phyloP scores from a whole-genome alignment of 2,329 filamentous ascomycete species.

The Huntiella omanensis region DNA sequence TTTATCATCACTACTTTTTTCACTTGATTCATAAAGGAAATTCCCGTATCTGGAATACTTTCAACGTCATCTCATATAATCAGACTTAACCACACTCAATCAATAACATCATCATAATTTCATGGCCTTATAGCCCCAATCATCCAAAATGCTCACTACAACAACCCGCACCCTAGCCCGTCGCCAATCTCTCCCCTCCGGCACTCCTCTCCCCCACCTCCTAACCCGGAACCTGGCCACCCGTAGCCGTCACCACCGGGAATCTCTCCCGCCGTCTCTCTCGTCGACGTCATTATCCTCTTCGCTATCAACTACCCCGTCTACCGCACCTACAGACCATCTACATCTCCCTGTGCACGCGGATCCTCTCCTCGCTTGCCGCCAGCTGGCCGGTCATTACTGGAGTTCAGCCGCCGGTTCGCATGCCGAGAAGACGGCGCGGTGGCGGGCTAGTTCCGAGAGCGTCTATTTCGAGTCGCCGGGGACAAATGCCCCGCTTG shows the following conservation, averaged over 20 bases:
- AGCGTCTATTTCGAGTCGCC: slow-evolving; percentile 9
- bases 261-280: too few species aligned
- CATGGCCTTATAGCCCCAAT: too few species aligned
- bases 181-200: slow-evolving; percentile 10
- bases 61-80: too few species aligned
- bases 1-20: too few species aligned
- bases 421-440: slow-evolving; percentile 8
- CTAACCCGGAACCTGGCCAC: slow-evolving; percentile 9
- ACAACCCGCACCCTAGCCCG: slow-evolving; percentile 8
- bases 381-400: slow-evolving; percentile 11
- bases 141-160: slow-evolving; percentile 8
- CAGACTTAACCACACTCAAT: too few species aligned
- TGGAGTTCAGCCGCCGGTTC: slow-evolving; percentile 10
- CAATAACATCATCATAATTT: too few species aligned
- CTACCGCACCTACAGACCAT: slow-evolving; percentile 7
- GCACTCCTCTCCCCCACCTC: slow-evolving; percentile 4
- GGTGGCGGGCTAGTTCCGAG: slow-evolving; percentile 11
- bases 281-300: not conserved
- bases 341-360: slow-evolving; percentile 10
- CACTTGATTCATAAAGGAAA: too few species aligned
- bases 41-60: too few species aligned
- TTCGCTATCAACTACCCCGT: not conserved
- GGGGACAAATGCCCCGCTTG: slow-evolving; percentile 4
- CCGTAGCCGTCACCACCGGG: slow-evolving; percentile 8
- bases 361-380: slow-evolving; percentile 8